Evolutionary conservation across 139 green algal species (phyloP).

Genomic region (Chlorella sp.): DNA sequence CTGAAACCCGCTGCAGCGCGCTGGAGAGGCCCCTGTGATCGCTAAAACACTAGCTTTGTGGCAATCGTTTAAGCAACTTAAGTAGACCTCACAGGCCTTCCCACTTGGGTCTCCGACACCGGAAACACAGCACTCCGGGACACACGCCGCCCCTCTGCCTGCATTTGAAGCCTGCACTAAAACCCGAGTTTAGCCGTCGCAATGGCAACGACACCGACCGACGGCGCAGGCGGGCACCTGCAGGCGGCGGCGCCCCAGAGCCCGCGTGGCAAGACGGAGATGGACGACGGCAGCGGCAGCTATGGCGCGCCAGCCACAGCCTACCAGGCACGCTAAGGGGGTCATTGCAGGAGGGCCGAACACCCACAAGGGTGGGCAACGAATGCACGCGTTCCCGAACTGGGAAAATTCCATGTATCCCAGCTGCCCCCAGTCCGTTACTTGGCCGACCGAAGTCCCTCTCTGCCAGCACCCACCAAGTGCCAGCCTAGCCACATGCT

Average conservation of each 20-base stretch:
- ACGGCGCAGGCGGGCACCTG: not conserved
- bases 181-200: not conserved
- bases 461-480: no score
- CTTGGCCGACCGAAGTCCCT: no score
- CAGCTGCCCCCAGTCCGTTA: no score
- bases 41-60: not conserved
- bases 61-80: not conserved
- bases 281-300: not conserved
- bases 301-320: not conserved
- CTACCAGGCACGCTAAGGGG: not conserved
- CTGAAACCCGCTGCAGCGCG: no score
- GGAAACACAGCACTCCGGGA: not conserved
- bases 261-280: not conserved
- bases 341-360: no score
- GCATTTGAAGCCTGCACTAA: not conserved
- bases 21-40: not conserved
- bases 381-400: no score
- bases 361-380: no score
- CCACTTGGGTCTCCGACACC: not conserved
- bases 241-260: not conserved
- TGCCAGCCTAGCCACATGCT: not conserved
- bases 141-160: not conserved
- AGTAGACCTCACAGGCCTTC: not conserved
- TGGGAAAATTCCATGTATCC: no score
- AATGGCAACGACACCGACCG: not conserved